phyloP scores from a whole-genome alignment of 805 yeast genomes.

The Wickerhamiella spandovensis region DNA sequence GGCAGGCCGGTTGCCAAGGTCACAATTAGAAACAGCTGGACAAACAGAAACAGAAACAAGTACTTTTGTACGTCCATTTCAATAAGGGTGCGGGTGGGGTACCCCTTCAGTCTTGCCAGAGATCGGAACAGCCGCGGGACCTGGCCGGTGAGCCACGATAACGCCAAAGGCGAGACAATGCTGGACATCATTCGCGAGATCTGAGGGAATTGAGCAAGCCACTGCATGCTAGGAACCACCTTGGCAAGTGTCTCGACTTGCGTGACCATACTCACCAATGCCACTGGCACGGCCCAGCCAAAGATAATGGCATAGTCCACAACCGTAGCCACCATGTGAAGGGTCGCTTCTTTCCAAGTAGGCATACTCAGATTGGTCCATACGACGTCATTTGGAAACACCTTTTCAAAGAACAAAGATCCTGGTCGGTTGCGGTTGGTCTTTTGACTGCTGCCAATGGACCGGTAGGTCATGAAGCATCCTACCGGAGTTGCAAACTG shows the following conservation, averaged over 20 bases:
- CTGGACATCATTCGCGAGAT: constrained; percentile 43
- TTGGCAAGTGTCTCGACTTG: constrained; percentile 55
- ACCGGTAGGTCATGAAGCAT: constrained; percentile 48
- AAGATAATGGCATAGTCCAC: constrained; percentile 38
- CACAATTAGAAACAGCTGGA: constrained; percentile 74
- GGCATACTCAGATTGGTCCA: constrained; percentile 49
- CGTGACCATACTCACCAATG: constrained; percentile 60
- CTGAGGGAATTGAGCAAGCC: constrained; percentile 44
- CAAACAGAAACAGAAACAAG: constrained; percentile 65
- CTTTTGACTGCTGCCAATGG: constrained; percentile 8
- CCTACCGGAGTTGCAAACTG: constrained; percentile 44
- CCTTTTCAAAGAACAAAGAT: constrained; percentile 24
- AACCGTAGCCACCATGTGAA: constrained; percentile 32
- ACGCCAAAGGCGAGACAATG: constrained; percentile 51
- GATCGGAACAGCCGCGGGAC: constrained; percentile 46
- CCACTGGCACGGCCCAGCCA: constrained; percentile 74
- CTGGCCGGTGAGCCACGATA: constrained; percentile 48
- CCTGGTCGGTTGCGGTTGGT: constrained; percentile 2
- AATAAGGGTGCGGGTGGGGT: constrained; percentile 44
- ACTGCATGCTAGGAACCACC: constrained; percentile 44
- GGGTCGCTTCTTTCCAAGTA: constrained; percentile 27
- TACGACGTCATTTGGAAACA: constrained; percentile 52
- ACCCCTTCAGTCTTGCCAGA: constrained; percentile 43
- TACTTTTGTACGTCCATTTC: constrained; percentile 65
- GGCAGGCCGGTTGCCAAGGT: constrained; percentile 79